A percentile compares a stretch with the other conserved stretches of the same genome.
Evolutionary conservation across 2,329 filamentous ascomycete species (phyloP).

Genomic region (Ophiostoma ulmi): DNA sequence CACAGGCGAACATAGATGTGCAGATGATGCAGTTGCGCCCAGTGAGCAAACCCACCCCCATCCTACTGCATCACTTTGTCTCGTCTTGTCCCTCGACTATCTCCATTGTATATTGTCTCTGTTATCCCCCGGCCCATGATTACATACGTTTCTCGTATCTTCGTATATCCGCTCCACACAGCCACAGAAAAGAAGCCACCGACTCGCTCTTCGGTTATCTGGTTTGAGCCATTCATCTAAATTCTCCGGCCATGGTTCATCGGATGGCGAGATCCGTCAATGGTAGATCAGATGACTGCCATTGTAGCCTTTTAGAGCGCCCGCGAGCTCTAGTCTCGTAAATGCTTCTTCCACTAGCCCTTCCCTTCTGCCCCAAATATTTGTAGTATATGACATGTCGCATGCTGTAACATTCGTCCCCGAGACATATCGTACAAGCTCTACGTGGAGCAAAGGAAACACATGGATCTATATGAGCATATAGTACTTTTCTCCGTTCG

Average conservation of each 20-base stretch:
- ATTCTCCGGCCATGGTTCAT: slow-evolving; percentile 7
- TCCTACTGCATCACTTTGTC: slow-evolving; percentile 1
- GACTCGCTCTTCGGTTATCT: background rate
- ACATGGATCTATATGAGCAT: background rate
- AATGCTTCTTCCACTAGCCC: background rate
- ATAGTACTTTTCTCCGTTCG: background rate
- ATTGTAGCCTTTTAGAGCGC: background rate
- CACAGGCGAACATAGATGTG: background rate
- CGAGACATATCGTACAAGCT: background rate
- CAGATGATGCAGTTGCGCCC: background rate
- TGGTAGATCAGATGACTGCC: background rate
- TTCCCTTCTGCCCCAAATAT: background rate
- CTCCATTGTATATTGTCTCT: background rate
- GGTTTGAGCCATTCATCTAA: background rate
- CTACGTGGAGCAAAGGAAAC: background rate
- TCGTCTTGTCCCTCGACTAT: background rate
- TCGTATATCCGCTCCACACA: background rate
- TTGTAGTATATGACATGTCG: background rate
- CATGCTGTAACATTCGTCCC: background rate
- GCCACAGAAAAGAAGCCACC: background rate
- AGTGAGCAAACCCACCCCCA: background rate
- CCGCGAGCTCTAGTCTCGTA: no score
- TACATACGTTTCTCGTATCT: background rate
- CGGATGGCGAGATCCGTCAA: background rate
- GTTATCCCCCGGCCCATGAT: background rate